Base-by-base conservation (phyloP, 306 rosid species). In the Quercus aquifolioides region DNA sequence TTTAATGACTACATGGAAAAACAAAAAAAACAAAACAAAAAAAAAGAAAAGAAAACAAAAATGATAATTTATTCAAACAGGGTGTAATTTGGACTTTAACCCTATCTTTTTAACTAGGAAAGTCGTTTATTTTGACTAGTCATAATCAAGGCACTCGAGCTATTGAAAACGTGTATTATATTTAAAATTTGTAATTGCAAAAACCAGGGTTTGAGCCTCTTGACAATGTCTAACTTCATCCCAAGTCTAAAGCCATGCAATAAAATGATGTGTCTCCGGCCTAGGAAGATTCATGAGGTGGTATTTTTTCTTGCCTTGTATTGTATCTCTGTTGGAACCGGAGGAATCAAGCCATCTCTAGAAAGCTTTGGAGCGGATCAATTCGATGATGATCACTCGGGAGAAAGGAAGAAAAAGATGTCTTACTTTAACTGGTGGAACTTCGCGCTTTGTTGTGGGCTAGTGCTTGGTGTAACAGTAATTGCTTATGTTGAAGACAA, bases 351-450 rank as follows among this genome's bases (percentile, higher is more conserved):
- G 56, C 91, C 91, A 9, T 81, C 88, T 79, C 76, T 86, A 75
- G 52, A 84, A 73, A 88, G 88, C 85, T 85, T 88, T 54, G 91
- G 91, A 74, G 89, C 89, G 15, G 91, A 88, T 74, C 91, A 85
- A 70, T 85, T 88, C 52, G 89, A 88, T 20, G 91, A 85, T 10
- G 83, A 83, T 35, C 81, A 88, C 76, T 0, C 0, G 0, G 60
- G 76, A 76, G 91, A 88, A 52, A 84, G 91, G 77, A 85, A 76
- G 83, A 76, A 83, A 49, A 88, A 85, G 78, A 78, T 83, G 87
- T 88, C 89, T 67, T 88, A 41, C 84, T 85, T 88, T 74, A 88
- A 88, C 68, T 85, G 86, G 89, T 88, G 91, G 91, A 78, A 54
- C 28, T 83, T 85, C 52, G 67, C 78, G 10, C 30, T 88, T 15